Base-by-base conservation (phyloP, 305 asterid species). In the Nicotiana rustica region DNA sequence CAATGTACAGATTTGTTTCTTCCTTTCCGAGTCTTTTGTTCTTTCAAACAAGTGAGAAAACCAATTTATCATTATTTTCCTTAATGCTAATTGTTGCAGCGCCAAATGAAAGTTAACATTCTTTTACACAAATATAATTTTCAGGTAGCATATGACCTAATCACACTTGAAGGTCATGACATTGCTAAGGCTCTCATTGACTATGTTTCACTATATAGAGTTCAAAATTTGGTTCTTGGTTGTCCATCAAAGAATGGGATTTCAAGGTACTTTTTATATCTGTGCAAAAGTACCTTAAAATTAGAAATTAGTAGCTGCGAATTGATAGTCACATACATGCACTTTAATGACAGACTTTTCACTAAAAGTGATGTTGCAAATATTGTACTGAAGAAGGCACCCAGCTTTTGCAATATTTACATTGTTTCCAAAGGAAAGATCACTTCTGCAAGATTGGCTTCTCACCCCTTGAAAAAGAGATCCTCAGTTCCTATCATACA, bases 161-260 rank as follows among this genome's bases (percentile, higher is more conserved):
- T 82, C 29, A 25, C 19, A 29, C 68, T 82, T 25, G 84, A 82
- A 36, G 84, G 67, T 71, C 67, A 82, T 14, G 81, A 73, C 84
- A 59, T 82, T 9, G 84, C 62, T 3, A 82, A 82, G 64, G 80
- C 84, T 47, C 76, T 82, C 13, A 38, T 82, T 29, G 77, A 82
- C 33, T 73, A 73, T 73, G 77, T 82, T 25, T 71, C 62, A 31
- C 13, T 61, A 9, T 61, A 73, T 31, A 82, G 84, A 82, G 68
- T 82, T 62, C 75, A 82, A 77, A 82, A 15, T 60, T 47, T 82
- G 84, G 79, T 82, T 35, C 41, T 73, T 59, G 84, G 84, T 60
- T 65, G 81, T 33, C 67, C 80, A 73, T 73, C 84, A 61, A 82
- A 70, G 35, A 44, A 59, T 44, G 84, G 81, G 14, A 82, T 82